Evolutionary conservation across 768 basidiomycete species (phyloP).

Genomic region (Pleurotus sapidus): DNA sequence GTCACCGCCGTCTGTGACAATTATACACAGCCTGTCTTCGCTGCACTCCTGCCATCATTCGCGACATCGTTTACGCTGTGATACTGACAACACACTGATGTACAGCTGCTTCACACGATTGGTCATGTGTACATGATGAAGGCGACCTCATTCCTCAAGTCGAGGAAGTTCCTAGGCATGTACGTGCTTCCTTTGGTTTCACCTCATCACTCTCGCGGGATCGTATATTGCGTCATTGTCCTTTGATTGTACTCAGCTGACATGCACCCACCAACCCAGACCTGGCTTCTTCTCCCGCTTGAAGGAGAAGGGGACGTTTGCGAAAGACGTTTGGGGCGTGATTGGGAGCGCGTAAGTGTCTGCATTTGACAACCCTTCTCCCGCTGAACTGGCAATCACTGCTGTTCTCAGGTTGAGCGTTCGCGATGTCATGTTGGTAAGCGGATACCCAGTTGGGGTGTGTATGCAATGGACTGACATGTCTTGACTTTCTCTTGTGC

Average conservation of each 20-base stretch:
- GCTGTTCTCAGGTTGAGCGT: constrained; percentile 55
- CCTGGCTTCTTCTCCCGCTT: constrained; percentile 91
- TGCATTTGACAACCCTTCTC: too few relatives aligned
- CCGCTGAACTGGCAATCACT: too few relatives aligned
- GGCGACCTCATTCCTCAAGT: constrained; percentile 87
- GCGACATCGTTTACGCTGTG: too few relatives aligned
- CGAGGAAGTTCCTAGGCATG: constrained; percentile 88
- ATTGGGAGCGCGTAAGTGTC: constrained; percentile 85
- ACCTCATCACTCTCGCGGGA: not conserved
- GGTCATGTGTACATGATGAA: constrained; percentile 93
- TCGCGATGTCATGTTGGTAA: constrained; percentile 67
- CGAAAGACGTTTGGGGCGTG: constrained; percentile 97
- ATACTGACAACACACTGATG: not conserved
- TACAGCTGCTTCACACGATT: constrained; percentile 83
- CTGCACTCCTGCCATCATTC: too few relatives aligned
- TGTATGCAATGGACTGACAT: not conserved
- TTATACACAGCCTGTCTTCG: too few relatives aligned
- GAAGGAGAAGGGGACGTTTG: constrained; percentile 90
- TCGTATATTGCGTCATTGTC: not conserved
- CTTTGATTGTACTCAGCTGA: not conserved
- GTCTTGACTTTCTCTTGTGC: not conserved
- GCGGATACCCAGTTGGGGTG: constrained; percentile 6
- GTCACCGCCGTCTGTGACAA: too few relatives aligned
- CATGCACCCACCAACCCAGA: constrained; percentile 28
- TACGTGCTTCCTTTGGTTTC: constrained; percentile 34